Evolutionary conservation across 164 flowering plant species (phyloP).

Genomic region (Euptelea pleiosperma): DNA sequence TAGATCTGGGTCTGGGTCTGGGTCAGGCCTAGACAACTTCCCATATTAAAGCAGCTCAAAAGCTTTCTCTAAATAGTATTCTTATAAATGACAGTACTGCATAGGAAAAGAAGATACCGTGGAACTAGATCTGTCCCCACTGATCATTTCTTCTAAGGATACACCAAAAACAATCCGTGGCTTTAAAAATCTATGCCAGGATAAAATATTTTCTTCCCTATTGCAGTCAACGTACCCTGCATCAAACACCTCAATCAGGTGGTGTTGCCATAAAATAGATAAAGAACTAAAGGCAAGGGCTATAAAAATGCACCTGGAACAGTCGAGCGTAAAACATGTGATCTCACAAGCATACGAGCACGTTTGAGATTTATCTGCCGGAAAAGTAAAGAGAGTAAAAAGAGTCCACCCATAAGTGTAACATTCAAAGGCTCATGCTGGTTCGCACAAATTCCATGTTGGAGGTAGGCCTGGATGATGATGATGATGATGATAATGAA

Average conservation of each 20-base stretch:
- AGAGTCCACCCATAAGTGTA: background rate
- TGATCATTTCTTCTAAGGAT: constrained; percentile 62
- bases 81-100: background rate
- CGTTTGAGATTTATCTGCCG: constrained; percentile 91
- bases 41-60: too few relatives aligned
- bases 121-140: constrained; percentile 37
- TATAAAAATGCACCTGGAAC: constrained; percentile 56
- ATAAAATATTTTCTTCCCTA: constrained; percentile 62
- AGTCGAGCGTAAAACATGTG: constrained; percentile 48
- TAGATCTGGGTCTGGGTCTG: background rate
- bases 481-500: too few relatives aligned
- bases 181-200: constrained; percentile 65
- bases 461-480: too few relatives aligned
- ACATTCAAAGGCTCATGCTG: background rate
- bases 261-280: background rate
- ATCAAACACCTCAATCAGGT: constrained; percentile 12
- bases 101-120: constrained; percentile 34
- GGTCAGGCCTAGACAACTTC: too few relatives aligned
- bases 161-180: constrained; percentile 74
- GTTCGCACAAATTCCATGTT: too few relatives aligned
- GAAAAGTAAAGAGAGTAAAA: constrained; percentile 7
- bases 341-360: constrained; percentile 72
- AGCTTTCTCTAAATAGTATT: too few relatives aligned
- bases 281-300: background rate
- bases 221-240: constrained; percentile 80